Base-by-base conservation (phyloP, 768 basidiomycete species). In the Macrolepiota albuminosa region DNA sequence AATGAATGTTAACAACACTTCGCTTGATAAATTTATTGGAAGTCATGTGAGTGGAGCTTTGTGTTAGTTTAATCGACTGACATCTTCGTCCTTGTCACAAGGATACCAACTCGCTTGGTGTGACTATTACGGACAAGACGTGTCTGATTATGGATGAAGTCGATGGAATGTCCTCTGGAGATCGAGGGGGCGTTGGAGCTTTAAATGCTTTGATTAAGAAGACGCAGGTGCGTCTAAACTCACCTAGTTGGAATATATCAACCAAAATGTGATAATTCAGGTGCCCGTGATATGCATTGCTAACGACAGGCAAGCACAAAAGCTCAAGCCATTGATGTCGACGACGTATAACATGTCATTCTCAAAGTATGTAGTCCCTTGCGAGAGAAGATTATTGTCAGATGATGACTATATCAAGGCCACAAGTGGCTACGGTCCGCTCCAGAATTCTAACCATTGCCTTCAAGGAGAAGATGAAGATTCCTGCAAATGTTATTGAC, bases 131-230 rank as follows among this genome's bases (percentile, higher is more conserved):
- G 0, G 84, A 90, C 66, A 84, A 80, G 70, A 84, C 90, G 0
- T 93, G 94, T 64, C 77, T 99, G 48, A 98, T 99, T 70, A 98
- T 99, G 96, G 97, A 99, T 68, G 97, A 99, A 71, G 96, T 98
- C 2, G 97, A 99, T 64, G 97, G 97, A 1, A 99, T 98, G 95
- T 96, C 94, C 6, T 91, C 92, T 3, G 97, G 97, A 18, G 97
- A 99, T 72, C 82, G 97, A 48, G 97, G 97, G 16, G 97, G 97
- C 57, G 92, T 98, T 1, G 96, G 93, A 26, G 97, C 97, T 6
- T 70, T 99, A 65, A 93, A 93, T 59, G 86, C 87, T 0, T 69
- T 99, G 61, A 96, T 99, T 66, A 94, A 89, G 76, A 98, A 96
- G 78, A 89, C 90, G 24, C 93, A 89, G 78, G 94, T 91, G 29